phyloP scores from a whole-genome alignment of 345 rosid genomes.

The Eucalyptus cloeziana region DNA sequence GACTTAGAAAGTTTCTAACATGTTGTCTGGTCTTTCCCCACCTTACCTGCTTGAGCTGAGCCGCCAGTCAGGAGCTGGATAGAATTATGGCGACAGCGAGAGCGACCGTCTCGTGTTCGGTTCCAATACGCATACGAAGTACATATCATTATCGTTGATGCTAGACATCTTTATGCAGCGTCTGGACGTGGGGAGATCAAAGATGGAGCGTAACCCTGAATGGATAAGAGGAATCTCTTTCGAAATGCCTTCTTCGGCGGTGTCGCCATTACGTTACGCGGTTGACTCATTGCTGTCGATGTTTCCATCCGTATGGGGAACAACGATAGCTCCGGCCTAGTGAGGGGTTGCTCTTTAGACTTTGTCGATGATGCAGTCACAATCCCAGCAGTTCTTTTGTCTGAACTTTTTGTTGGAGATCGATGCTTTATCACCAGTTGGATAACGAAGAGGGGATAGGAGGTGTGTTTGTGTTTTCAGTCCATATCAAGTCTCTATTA shows the following conservation, averaged over 20 bases:
- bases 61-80: neutral
- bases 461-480: neutral
- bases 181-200: neutral
- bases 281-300: neutral
- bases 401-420: neutral
- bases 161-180: neutral
- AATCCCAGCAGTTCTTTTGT: neutral
- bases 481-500: neutral
- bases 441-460: neutral
- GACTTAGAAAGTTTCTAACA: neutral
- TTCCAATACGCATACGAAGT: neutral
- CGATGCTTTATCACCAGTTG: neutral
- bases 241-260: neutral
- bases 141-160: neutral
- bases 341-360: neutral
- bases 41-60: neutral
- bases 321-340: neutral
- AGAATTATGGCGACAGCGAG: neutral
- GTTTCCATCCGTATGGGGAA: neutral
- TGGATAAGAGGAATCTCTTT: neutral
- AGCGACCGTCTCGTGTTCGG: neutral
- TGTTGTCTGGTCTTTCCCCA: neutral
- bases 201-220: neutral
- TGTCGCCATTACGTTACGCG: neutral
- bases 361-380: neutral